Evolutionary conservation across 129 eudicot species (phyloP), one percentile per base, ranked within the genome.

Genomic region (Glebionis coronaria): DNA sequence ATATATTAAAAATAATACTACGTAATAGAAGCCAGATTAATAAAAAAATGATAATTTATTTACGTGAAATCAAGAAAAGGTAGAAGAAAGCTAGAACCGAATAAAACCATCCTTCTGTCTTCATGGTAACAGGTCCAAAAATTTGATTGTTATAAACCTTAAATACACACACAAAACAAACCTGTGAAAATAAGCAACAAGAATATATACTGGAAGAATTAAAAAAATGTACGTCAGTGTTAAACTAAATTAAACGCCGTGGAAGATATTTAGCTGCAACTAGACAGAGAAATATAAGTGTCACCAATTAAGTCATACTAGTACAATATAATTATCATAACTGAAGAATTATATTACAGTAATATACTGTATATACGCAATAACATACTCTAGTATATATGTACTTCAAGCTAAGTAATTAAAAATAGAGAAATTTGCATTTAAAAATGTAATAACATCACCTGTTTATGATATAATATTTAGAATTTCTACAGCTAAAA

Each of bases 41-140:
- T n/a, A n/a, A n/a, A n/a, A 60, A 28, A 53, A 3, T 29, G 3
- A 19, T 18, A n/a, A 38, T 7, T 0, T 5, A 14, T 50, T 23
- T 51, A 71, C 75, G 51, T 27, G 68, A 49, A 29, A 60, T 60
- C 35, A 71, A 38, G 40, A 71, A 71, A 71, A 18, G 4, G 61
- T 20, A 53, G n/a, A 53, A 53, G 21, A 44, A 6, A 1, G 11
- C 14, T 5, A 68, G 38, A 23, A 14, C 31, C 60, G 4, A 13
- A 60, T 60, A 29, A 21, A 31, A 60, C 68, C 68, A 13, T 60
- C 68, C 3, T 60, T 9, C 11, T 4, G 11, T 71, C 61, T 49
- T 71, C 68, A 71, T 71, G 3, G 47, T 45, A 44, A 9, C 55
- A 55, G 53, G 73, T 56, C 56, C 27, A 10, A 20, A 20, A 55